Conservation (phyloP, 352 stramenopile species). For the Thalassiosira mediterranea region DNA sequence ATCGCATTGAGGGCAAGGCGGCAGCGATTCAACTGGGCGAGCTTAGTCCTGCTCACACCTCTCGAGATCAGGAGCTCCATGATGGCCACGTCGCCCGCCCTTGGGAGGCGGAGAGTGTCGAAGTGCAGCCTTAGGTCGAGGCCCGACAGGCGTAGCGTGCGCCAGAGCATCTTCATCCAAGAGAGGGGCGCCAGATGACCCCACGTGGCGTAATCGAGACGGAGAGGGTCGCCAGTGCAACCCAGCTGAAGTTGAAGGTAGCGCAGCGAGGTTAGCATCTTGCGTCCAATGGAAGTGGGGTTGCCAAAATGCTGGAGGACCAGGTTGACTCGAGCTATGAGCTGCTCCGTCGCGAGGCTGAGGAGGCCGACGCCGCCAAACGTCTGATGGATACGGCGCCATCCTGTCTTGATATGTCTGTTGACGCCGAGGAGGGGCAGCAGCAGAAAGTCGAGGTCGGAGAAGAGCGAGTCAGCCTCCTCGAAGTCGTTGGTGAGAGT, state of each 20-base stretch:
- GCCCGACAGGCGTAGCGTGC: not conserved
- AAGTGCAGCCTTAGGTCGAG: not conserved
- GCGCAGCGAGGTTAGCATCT: not conserved
- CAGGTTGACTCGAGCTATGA: slow-evolving; percentile 22
- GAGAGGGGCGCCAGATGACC: not conserved
- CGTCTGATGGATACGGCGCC: slow-evolving; percentile 3
- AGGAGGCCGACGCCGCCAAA: slow-evolving; percentile 35
- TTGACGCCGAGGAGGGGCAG: slow-evolving; percentile 27
- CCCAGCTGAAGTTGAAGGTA: slow-evolving; percentile 6
- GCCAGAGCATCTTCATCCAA: slow-evolving; percentile 5
- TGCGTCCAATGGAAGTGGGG: not conserved
- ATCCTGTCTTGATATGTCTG: slow-evolving; percentile 19
- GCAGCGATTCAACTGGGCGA: not conserved
- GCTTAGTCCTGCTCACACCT: not conserved
- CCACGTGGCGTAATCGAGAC: not conserved
- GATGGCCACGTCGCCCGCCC: not conserved
- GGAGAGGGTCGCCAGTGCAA: not conserved
- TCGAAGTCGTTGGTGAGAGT: slow-evolving; percentile 8
- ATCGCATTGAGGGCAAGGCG: not conserved
- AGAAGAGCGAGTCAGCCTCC: not conserved
- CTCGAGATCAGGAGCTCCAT: not conserved
- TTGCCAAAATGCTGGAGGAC: slow-evolving; percentile 26
- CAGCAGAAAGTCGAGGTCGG: not conserved
- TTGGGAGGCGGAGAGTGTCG: not conserved
- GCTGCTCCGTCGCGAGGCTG: slow-evolving; percentile 15